Evolutionary conservation across 2,329 filamentous ascomycete species (phyloP).

Genomic region (Daldinia sp.): DNA sequence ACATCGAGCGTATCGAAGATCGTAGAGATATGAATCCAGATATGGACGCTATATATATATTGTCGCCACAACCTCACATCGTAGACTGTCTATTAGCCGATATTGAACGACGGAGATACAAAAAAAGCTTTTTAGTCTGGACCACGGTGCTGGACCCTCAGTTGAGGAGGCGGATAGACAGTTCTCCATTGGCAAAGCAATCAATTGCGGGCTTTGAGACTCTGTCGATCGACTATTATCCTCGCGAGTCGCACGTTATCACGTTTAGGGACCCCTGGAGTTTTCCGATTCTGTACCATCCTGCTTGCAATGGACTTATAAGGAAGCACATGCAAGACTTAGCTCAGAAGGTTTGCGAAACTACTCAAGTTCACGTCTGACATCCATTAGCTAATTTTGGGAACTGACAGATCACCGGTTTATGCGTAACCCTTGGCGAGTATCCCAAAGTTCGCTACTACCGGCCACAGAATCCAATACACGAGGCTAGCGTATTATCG

Average conservation of each 20-base stretch:
- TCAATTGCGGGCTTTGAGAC: conserved; percentile 83
- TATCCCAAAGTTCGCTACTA: conserved; percentile 95
- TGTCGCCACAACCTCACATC: conserved; percentile 85
- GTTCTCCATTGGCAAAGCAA: conserved; percentile 71
- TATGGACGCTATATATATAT: conserved; percentile 94
- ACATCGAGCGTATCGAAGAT: conserved; percentile 94
- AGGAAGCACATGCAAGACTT: conserved; percentile 82
- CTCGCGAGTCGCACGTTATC: conserved; percentile 88
- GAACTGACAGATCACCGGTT: conserved; percentile 72
- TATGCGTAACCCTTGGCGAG: conserved; percentile 93
- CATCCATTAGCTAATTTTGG: conserved; percentile 24
- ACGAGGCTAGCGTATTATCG: conserved; percentile 89
- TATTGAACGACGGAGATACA: conserved; percentile 84
- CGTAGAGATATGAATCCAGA: conserved; percentile 81
- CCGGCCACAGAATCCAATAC: conserved; percentile 73
- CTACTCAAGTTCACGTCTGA: background rate
- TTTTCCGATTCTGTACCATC: conserved; percentile 92
- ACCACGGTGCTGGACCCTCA: conserved; percentile 75
- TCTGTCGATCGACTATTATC: conserved; percentile 87
- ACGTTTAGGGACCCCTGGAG: conserved; percentile 96
- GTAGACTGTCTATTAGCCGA: conserved; percentile 95
- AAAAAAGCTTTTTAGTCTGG: conserved; percentile 84
- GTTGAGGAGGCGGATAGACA: conserved; percentile 77
- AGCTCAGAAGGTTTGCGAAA: conserved; percentile 77
- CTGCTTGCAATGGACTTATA: conserved; percentile 84